Conservation (phyloP, 441 rosid genomes). For the Lepidium campestre region DNA sequence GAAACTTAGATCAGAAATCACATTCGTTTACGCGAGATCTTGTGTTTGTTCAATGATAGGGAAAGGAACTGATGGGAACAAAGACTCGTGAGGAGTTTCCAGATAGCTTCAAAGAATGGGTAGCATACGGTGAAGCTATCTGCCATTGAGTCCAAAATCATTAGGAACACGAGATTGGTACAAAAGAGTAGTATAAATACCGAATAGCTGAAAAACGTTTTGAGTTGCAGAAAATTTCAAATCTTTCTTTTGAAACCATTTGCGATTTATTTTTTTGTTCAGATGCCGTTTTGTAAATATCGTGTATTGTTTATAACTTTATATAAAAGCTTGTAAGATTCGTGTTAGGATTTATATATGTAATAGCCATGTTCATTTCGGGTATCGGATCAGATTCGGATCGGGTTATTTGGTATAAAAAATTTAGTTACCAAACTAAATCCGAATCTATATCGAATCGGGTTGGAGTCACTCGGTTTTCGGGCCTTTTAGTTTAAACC, state of each 20-base stretch:
- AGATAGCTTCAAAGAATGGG: conserved; percentile 84
- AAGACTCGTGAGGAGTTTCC: conserved; percentile 59
- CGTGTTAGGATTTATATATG: no score
- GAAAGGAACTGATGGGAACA: conserved; percentile 38
- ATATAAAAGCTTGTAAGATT: no score
- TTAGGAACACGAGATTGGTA: conserved; percentile 15
- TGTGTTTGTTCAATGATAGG: conserved; percentile 27
- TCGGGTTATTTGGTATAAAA: no score
- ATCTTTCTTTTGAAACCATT: neutral
- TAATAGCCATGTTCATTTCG: no score
- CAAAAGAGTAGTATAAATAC: conserved; percentile 6
- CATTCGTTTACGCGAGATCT: neutral
- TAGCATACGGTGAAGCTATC: conserved; percentile 67
- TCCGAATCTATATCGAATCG: no score
- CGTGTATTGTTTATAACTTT: no score
- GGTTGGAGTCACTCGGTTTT: no score
- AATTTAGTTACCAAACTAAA: no score
- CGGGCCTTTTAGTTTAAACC: no score
- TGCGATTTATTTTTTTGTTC: neutral
- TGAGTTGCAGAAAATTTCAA: neutral
- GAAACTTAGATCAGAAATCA: neutral
- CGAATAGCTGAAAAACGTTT: neutral
- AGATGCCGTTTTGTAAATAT: no score
- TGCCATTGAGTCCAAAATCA: conserved; percentile 43
- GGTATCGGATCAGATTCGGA: no score